A percentile compares a stretch with the other conserved stretches of the same genome.
These are phyloP conservation scores for Pseudohyphozyma bogoriensis DNA, from an alignment of 768 basidiomycete genomes.

Conservation along the genomic window DNA sequence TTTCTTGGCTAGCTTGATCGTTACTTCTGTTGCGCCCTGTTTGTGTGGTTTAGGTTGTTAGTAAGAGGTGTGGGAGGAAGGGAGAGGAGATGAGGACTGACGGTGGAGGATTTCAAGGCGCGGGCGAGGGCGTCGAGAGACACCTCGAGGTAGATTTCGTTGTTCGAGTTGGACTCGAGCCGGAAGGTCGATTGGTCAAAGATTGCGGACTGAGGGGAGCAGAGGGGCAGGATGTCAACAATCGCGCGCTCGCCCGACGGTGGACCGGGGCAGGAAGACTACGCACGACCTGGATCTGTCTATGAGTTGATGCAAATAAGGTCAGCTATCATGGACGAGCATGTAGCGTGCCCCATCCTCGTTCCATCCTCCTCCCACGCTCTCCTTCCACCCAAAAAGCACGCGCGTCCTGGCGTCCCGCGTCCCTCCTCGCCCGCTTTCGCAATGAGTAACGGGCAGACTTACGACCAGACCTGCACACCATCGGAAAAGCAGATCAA, in stretches of 20 bases:
- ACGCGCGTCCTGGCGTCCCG: neutral
- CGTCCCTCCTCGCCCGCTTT: neutral
- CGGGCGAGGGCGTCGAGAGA: constrained; percentile 63
- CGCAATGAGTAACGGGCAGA: constrained; percentile 36
- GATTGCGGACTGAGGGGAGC: constrained; percentile 14
- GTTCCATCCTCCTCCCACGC: too few relatives aligned
- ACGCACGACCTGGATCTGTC: too few relatives aligned
- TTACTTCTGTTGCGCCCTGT: constrained; percentile 51
- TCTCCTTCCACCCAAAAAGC: neutral
- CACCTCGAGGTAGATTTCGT: constrained; percentile 67
- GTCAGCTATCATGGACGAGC: too few relatives aligned
- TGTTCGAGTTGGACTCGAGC: constrained; percentile 73
- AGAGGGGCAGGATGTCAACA: too few relatives aligned
- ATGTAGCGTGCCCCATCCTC: too few relatives aligned
- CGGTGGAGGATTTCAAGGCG: constrained; percentile 43
- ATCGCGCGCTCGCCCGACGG: neutral
- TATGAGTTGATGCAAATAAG: too few relatives aligned
- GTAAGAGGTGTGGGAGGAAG: constrained; percentile 41
- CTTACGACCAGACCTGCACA: constrained; percentile 75
- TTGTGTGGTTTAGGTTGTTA: constrained; percentile 6
- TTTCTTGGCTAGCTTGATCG: constrained; percentile 80
- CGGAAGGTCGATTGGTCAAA: constrained; percentile 57
- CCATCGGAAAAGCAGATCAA: constrained; percentile 78
- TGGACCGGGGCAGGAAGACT: too few relatives aligned
- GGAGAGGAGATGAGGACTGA: constrained; percentile 41